Conservation (phyloP, 352 stramenopile species). For the Pythium graminicola region DNA sequence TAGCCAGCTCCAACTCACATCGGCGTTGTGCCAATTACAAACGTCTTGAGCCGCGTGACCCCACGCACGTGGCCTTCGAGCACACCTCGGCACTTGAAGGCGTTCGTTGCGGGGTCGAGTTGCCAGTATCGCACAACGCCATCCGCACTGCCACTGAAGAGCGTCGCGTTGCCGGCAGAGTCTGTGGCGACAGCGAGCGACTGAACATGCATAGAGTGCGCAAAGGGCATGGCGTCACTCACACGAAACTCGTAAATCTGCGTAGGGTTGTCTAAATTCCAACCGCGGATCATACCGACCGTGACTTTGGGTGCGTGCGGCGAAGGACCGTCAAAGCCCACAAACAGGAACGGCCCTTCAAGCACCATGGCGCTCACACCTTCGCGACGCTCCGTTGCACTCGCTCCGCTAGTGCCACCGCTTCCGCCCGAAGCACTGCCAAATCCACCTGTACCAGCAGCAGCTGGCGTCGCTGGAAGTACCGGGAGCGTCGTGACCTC, state of each 20-base stretch:
- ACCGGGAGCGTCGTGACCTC: conserved; percentile 73
- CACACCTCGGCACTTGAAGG: conserved; percentile 67
- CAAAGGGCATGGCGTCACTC: conserved; percentile 65
- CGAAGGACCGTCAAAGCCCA: conserved; percentile 67
- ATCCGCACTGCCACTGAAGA: conserved; percentile 72
- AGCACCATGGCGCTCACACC: conserved; percentile 65
- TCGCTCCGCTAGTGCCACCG: conserved; percentile 16
- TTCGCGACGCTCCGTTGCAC: conserved; percentile 29
- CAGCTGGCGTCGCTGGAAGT: conserved; percentile 21
- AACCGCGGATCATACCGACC: conserved; percentile 72
- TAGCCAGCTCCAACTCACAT: too few species aligned
- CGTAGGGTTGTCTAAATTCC: conserved; percentile 73
- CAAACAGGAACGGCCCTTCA: conserved; percentile 72
- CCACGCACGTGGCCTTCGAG: conserved; percentile 76
- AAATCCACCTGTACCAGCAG: conserved; percentile 1
- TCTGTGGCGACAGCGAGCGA: conserved; percentile 70
- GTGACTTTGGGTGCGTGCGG: conserved; percentile 44
- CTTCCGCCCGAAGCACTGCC: conserved; percentile 16
- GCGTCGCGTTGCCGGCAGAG: conserved; percentile 48
- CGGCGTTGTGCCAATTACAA: conserved; percentile 49
- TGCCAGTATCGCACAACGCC: conserved; percentile 80
- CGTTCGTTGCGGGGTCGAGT: conserved; percentile 53
- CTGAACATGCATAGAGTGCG: conserved; percentile 67
- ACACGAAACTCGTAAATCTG: conserved; percentile 58
- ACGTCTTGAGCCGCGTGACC: conserved; percentile 79